Evolutionary conservation across 331 rosid species (phyloP).

Genomic region (Erythrophleum ivorense): DNA sequence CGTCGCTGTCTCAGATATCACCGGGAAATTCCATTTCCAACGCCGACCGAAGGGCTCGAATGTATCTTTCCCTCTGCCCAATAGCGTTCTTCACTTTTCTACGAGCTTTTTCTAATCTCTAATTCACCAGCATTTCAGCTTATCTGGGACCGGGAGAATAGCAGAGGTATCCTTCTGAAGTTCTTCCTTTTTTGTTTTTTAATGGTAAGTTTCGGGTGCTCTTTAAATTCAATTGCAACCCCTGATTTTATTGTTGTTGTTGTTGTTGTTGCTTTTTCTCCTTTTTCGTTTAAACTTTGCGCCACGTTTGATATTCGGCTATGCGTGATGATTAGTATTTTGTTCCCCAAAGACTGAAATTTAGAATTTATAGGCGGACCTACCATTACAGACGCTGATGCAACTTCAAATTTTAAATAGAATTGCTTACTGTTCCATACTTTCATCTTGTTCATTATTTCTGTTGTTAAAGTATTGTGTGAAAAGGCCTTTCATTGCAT

Average conservation of each 20-base stretch:
- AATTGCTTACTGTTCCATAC: background rate
- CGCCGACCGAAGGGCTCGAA: background rate
- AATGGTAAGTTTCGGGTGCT: background rate
- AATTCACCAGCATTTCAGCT: background rate
- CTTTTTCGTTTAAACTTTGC: background rate
- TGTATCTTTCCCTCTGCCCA: background rate
- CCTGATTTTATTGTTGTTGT: background rate
- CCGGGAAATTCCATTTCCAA: background rate
- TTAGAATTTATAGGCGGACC: background rate
- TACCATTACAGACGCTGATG: too few relatives aligned
- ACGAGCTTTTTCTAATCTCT: background rate
- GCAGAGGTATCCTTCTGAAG: background rate
- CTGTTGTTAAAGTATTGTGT: background rate
- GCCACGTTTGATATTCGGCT: background rate
- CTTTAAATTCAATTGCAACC: background rate
- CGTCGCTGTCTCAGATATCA: background rate
- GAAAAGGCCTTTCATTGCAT: background rate
- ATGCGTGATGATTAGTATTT: background rate
- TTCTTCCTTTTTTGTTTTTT: background rate
- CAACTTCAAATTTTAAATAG: background rate
- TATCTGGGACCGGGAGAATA: background rate
- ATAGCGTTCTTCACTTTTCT: background rate
- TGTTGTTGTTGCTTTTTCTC: background rate
- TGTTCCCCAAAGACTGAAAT: background rate
- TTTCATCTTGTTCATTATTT: background rate